phyloP scores from a whole-genome alignment of 1,139 yeast species.

The Hanseniaspora uvarum region DNA sequence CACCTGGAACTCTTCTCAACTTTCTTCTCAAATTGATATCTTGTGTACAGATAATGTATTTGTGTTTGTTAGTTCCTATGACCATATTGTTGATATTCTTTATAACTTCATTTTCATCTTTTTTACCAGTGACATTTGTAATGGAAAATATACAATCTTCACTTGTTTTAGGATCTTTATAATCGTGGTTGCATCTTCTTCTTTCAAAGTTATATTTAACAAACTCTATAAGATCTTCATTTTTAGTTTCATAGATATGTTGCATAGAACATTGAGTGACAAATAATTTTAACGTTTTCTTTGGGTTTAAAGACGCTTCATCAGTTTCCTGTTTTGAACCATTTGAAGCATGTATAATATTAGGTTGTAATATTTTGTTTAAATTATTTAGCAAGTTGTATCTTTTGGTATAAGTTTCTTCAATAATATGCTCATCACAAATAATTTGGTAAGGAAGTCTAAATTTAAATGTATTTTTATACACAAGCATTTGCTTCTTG shows the following conservation, averaged over 20 bases:
- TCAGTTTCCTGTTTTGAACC: conserved; percentile 64
- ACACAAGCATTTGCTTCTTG: conserved; percentile 80
- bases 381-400: conserved; percentile 72
- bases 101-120: conserved; percentile 36
- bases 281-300: conserved; percentile 13
- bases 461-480: conserved; percentile 77
- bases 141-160: conserved; percentile 67
- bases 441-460: conserved; percentile 86
- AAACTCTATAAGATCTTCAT: conserved; percentile 62
- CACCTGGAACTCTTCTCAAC: conserved; percentile 72
- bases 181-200: conserved; percentile 55
- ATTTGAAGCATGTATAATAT: conserved; percentile 12
- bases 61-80: conserved; percentile 66
- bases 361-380: conserved; percentile 57
- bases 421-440: conserved; percentile 69
- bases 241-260: conserved; percentile 58
- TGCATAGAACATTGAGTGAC: conserved; percentile 91
- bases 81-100: conserved; percentile 13
- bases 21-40: conserved; percentile 55
- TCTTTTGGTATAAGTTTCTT: conserved; percentile 53
- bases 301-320: conserved; percentile 35
- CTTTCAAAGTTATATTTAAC: conserved; percentile 73
- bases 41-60: conserved; percentile 83
- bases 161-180: conserved; percentile 54
- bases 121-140: conserved; percentile 39